Evolutionary conservation across 805 yeast genomes (phyloP).

Genomic region (Candida ulmi): DNA sequence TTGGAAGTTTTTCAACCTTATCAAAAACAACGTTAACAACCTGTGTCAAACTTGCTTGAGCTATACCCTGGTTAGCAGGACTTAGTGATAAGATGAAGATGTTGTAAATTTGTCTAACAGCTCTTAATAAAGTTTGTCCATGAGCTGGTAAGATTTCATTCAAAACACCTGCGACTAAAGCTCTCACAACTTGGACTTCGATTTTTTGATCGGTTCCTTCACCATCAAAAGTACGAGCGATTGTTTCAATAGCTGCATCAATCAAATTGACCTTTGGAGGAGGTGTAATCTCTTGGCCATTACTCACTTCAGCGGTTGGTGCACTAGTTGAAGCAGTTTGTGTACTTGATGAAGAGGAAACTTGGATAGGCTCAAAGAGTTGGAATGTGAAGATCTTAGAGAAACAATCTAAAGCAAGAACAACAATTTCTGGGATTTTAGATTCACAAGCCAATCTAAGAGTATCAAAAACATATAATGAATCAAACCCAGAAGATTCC

Average conservation of each 20-base stretch:
- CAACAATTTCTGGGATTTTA: slow-evolving; percentile 56
- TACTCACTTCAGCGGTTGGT: slow-evolving; percentile 16
- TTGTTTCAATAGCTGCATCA: slow-evolving; percentile 79
- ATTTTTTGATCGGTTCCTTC: slow-evolving; percentile 88
- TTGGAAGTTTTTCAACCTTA: slow-evolving; percentile 42
- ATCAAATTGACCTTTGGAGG: slow-evolving; percentile 55
- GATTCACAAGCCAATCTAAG: slow-evolving; percentile 71
- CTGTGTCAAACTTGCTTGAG: slow-evolving; percentile 93
- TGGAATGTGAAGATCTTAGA: slow-evolving; percentile 88
- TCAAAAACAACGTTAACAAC: slow-evolving; percentile 83
- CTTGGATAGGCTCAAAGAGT: slow-evolving; percentile 55
- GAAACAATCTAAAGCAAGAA: slow-evolving; percentile 75
- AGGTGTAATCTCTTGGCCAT: slow-evolving; percentile 40
- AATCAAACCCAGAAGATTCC: slow-evolving; percentile 31
- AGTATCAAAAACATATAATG: slow-evolving; percentile 67
- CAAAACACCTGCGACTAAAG: slow-evolving; percentile 81
- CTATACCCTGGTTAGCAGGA: slow-evolving; percentile 83
- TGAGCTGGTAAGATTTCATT: slow-evolving; percentile 81
- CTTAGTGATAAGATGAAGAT: slow-evolving; percentile 81
- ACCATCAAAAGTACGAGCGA: slow-evolving; percentile 81
- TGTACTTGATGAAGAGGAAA: slow-evolving; percentile 38
- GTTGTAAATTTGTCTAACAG: slow-evolving; percentile 89
- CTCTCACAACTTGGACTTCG: slow-evolving; percentile 90
- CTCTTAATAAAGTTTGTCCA: slow-evolving; percentile 82
- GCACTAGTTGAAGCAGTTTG: slow-evolving; percentile 17